phyloP scores from a whole-genome alignment of 2,329 filamentous ascomycete genomes.

The Diaporthe citriasiana region DNA sequence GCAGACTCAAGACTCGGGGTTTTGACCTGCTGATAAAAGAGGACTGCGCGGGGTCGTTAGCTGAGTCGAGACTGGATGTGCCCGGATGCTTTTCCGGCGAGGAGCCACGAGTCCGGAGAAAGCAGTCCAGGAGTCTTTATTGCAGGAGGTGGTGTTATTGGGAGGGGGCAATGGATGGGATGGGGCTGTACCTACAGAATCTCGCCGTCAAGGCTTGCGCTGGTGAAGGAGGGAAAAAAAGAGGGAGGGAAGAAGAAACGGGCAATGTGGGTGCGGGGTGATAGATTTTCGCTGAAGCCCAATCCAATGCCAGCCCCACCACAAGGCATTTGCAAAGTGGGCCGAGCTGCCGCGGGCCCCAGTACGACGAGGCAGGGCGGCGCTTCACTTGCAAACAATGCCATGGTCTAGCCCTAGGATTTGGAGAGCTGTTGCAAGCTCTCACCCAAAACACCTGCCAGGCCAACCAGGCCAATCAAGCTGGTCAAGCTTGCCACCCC shows the following conservation, averaged over 20 bases:
- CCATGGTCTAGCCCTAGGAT: slow-evolving; percentile 40
- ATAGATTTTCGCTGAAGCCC: slow-evolving; percentile 38
- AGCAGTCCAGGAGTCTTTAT: background rate
- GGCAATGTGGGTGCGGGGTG: slow-evolving; percentile 41
- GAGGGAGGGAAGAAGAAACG: slow-evolving; percentile 39
- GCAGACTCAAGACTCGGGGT: slow-evolving; percentile 40
- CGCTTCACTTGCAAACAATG: slow-evolving; percentile 37
- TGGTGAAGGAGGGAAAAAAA: slow-evolving; percentile 42
- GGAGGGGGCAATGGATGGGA: background rate
- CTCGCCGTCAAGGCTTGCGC: slow-evolving; percentile 43
- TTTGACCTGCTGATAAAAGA: slow-evolving; percentile 41
- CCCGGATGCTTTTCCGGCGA: slow-evolving; percentile 13
- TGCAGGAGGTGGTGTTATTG: background rate
- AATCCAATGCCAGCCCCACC: slow-evolving; percentile 40
- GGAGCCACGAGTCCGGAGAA: background rate
- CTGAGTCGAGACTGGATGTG: background rate
- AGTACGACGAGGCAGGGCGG: background rate
- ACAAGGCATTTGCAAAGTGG: slow-evolving; percentile 40
- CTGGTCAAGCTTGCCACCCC: slow-evolving; percentile 8
- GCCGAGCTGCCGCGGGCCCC: slow-evolving; percentile 29
- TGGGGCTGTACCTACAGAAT: slow-evolving; percentile 40
- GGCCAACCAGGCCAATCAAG: background rate
- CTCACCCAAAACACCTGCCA: slow-evolving; percentile 18
- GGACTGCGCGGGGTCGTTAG: slow-evolving; percentile 42
- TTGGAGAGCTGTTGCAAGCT: slow-evolving; percentile 24